phyloP scores from a whole-genome alignment of 2,329 filamentous ascomycete genomes.

The Blastomyces emzantsi region DNA sequence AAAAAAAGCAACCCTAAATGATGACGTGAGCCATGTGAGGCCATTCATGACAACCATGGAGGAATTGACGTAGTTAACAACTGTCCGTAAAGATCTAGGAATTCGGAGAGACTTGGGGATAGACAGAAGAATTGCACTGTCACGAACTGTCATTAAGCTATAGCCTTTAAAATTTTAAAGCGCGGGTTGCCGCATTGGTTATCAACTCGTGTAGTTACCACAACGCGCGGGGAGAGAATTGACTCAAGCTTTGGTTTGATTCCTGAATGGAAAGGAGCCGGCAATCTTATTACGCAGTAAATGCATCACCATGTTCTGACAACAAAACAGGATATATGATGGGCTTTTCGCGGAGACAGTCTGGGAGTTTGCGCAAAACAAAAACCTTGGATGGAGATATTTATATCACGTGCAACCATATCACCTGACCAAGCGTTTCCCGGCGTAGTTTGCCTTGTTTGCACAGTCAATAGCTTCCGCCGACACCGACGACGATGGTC shows the following conservation, averaged over 20 bases:
- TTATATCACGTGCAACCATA: too few species aligned
- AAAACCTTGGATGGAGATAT: background rate
- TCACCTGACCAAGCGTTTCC: too few species aligned
- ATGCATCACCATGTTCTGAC: background rate
- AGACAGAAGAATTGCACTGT: background rate
- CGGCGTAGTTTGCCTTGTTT: slow-evolving; percentile 6
- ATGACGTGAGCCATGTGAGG: slow-evolving; percentile 1
- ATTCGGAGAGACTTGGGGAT: background rate
- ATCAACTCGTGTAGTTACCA: background rate
- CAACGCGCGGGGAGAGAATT: background rate
- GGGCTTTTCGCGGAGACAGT: too few species aligned
- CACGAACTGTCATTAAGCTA: background rate
- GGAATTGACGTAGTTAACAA: background rate
- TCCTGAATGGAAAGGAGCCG: background rate
- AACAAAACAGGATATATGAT: background rate
- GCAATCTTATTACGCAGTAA: background rate
- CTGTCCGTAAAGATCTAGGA: background rate
- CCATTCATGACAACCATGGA: background rate
- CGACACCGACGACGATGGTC: background rate
- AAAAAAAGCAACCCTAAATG: background rate
- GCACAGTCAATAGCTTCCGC: slow-evolving; percentile 1
- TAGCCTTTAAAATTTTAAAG: too few species aligned
- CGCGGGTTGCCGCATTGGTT: too few species aligned
- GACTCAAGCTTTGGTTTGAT: background rate
- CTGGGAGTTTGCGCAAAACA: too few species aligned